A percentile compares a stretch with the other conserved stretches of the same genome.
Evolutionary conservation across 768 basidiomycete species (phyloP).

Genomic region (Royoungia palumana): DNA sequence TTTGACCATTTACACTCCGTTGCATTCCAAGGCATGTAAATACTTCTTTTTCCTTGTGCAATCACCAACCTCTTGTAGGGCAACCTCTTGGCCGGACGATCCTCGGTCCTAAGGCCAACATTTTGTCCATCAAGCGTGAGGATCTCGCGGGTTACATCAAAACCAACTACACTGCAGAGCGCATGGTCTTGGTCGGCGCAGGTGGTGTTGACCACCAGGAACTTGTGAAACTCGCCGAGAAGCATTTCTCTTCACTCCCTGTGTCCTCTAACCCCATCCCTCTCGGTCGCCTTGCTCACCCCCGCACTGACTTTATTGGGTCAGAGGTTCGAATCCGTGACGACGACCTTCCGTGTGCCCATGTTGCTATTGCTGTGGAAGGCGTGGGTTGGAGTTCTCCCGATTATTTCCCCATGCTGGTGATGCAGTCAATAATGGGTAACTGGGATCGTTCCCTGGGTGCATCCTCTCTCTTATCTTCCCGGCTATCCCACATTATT

Average conservation of each 20-base stretch:
- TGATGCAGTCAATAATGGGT: slow-evolving; percentile 95
- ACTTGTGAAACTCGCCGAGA: slow-evolving; percentile 92
- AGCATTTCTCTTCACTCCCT: slow-evolving; percentile 88
- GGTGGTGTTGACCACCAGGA: slow-evolving; percentile 92
- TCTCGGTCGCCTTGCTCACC: slow-evolving; percentile 74
- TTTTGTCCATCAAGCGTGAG: slow-evolving; percentile 88
- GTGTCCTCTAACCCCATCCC: slow-evolving; percentile 85
- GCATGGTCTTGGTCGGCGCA: slow-evolving; percentile 97
- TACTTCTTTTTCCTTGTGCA: slow-evolving; percentile 2
- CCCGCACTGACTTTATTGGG: slow-evolving; percentile 82
- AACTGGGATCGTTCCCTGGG: slow-evolving; percentile 99
- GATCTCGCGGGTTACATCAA: slow-evolving; percentile 91
- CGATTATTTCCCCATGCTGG: slow-evolving; percentile 99
- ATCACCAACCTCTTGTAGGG: slow-evolving; percentile 42
- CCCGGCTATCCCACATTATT: slow-evolving; percentile 86
- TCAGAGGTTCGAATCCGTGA: slow-evolving; percentile 95
- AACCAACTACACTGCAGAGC: slow-evolving; percentile 97
- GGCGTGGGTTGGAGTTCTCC: slow-evolving; percentile 97
- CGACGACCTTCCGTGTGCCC: slow-evolving; percentile 83
- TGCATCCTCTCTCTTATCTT: slow-evolving; percentile 83
- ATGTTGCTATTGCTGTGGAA: slow-evolving; percentile 96
- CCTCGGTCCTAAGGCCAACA: slow-evolving; percentile 94
- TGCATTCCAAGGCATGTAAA: slow-evolving; percentile 81
- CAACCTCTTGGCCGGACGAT: slow-evolving; percentile 97
- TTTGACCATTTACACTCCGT: slow-evolving; percentile 97